Base-by-base conservation (phyloP, 768 basidiomycete genomes). In the Kwoniella dejecticola region DNA sequence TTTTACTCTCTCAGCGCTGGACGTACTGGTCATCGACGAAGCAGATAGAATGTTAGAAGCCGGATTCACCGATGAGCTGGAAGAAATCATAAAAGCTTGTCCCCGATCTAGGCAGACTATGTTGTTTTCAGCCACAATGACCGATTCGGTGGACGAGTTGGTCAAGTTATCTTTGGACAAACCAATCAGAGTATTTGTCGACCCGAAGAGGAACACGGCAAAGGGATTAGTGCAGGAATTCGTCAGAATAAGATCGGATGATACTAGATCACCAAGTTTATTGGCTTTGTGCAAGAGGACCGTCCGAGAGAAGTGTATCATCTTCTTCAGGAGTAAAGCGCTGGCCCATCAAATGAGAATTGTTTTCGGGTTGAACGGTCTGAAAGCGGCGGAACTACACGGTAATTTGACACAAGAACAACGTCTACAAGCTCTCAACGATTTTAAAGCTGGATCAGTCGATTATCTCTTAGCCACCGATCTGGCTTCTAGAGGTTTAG, bases 71-170 rank as follows among this genome's bases (percentile, higher is more conserved):
- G 96, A 94, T 77, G 96, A 98, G 78, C 82, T 99, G 31, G 82
- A 85, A 17, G 96, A 99, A 80, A 96, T 99, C 70, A 87, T 98
- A 80, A 88, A 87, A 70, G 85, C 89, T 17, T 96, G 93, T 75
- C 93, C 93, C 1, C 62, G 78, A 55, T 76, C 74, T 13, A 85
- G 96, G 36, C 96, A 98, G 77, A 98, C 96, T 3, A 95, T 99
- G 92, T 83, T 99, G 36, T 99, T 99, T 80, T 96, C 93, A 0
- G 96, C 96, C 2, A 99, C 96, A 0, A 98, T 98, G 89, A 97
- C 94, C 3, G 96, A 99, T 78, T 89, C 89, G 1, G 89, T 98
- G 8, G 91, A 96, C 70, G 88, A 93, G 73, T 84, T 99, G 48
- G 89, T 98, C 59, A 87, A 87, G 72, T 88, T 98, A 84, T 91